Base-by-base conservation (phyloP, 106 monocot genomes). In the Phalaenopsis aphrodite region DNA sequence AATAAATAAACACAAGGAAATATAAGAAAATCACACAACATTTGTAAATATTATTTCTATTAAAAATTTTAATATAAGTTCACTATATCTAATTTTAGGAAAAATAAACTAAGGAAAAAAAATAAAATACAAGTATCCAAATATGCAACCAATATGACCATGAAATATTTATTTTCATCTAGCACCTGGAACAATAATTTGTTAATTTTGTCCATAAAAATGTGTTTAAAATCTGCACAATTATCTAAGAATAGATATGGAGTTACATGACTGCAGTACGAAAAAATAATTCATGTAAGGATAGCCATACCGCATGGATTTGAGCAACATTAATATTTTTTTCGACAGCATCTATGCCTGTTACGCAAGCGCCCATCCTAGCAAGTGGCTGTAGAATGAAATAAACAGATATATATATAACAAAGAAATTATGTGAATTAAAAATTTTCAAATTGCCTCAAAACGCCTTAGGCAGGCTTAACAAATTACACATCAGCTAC, bases 301-400 rank as follows among this genome's bases (percentile, higher is more conserved):
- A n/a, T 6, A 74, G 45, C 11, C 88, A 82, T 99, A 99, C 99
- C 81, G 99, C 89, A 91, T 99, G 99, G 55, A 95, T 49, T 45
- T 75, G 71, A 81, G 95, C 94, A 77, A 95, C 91, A 80, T 95
- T 93, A 30, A 95, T 89, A 87, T 99, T 99, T 81, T 95, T 91
- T 17, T 93, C 99, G 55, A 90, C 93, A 55, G 90, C 99, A 95
- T 99, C 99, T 84, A 99, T 90, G 38, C 93, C 99, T 24, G 95
- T 95, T 19, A 99, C 95, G 73, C 19, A 79, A 24, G 99, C 99
- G 39, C 99, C 99, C 92, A 99, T 88, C 76, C 95, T 85, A 87
- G 99, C 94, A 65, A 99, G 87, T 39, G 99, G 93, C 99, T 99
- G 86, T 23, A 52, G 0, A 77, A 48, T 19, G 47, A 72, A 55